Percentiles rank a stretch among this genome's conserved stretches.
Evolutionary conservation across 2,329 filamentous ascomycete species (phyloP).

Genomic region (Alternaria atra): DNA sequence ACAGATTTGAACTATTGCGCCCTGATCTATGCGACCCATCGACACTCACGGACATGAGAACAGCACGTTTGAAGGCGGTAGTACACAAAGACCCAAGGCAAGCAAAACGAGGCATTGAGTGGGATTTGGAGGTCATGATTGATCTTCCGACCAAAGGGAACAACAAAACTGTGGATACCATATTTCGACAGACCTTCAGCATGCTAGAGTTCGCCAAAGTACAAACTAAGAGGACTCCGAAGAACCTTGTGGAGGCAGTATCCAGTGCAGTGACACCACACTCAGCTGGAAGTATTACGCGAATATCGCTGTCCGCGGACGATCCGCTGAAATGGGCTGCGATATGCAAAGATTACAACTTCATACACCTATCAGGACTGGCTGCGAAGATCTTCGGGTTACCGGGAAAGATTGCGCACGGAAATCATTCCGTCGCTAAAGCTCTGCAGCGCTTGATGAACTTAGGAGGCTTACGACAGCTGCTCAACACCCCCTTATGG

Average conservation of each 20-base stretch:
- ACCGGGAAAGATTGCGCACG: conserved; percentile 15
- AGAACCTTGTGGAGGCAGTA: neutral
- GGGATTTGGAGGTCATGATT: conserved; percentile 9
- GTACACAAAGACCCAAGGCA: neutral
- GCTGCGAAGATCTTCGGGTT: conserved; percentile 10
- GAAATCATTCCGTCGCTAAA: conserved; percentile 12
- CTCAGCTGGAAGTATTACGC: neutral
- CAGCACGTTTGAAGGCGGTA: conserved; percentile 4
- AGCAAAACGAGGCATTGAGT: conserved; percentile 16
- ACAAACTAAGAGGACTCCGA: neutral
- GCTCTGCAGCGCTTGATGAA: neutral
- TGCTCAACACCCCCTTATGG: neutral
- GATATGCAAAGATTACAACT: conserved; percentile 18
- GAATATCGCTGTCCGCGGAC: conserved; percentile 2
- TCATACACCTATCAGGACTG: conserved; percentile 9
- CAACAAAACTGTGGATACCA: neutral
- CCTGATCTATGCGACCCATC: conserved; percentile 8
- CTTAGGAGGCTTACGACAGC: neutral
- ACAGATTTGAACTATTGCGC: conserved; percentile 11
- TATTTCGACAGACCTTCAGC: conserved; percentile 16
- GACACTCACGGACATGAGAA: neutral
- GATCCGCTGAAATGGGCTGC: conserved; percentile 12
- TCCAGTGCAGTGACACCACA: neutral
- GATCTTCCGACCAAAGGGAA: neutral
- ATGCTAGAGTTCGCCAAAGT: conserved; percentile 14